Base-by-base conservation (phyloP, 1,139 yeast genomes). In the Pichia terricola region DNA sequence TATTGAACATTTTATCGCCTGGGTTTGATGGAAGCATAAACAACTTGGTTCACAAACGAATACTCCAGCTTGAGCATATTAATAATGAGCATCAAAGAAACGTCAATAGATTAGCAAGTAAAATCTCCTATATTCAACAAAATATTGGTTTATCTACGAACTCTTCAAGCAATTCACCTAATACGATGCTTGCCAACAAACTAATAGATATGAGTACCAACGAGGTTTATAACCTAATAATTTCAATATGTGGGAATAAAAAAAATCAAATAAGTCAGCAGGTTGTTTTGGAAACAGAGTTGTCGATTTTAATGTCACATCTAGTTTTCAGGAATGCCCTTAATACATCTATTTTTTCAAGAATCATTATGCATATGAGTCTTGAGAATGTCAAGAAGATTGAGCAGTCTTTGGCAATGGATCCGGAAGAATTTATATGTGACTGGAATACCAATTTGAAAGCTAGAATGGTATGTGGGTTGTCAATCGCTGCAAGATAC, bases 401-500 rank as follows among this genome's bases (percentile, higher is more conserved):
- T 5, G 50, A 52, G 26, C 38, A 41, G 22, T 48, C 42, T 26
- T 27, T 55, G 9, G 35, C 38, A 16, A n/a, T 35, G 1, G 47
- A 50, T 32, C 47, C 52, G 3, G 37, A 38, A 6, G 41, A 43
- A 2, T 38, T 50, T 6, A 43, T 52, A 16, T 22, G 38, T 3
- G 39, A 37, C 7, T 50, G 52, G 47, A 36, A 41, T 25, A 35
- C 16, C 10, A 40, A 41, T 31, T 37, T 37, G 16, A 16, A 49
- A 34, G 34, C 44, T 26, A 30, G 50, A 39, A 35, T 55, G 2
- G 45, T 52, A 27, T 44, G 51, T 26, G 50, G 50, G 35, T 45
- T 59, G 28, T 45, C 53, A 0, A 32, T 58, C 10, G 50, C 56
- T 2, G 54, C 56, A 9, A 49, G 59, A 10, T 54, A 50, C 38